Conservation (phyloP, 768 basidiomycete species). For the Termitomyces sp. region DNA sequence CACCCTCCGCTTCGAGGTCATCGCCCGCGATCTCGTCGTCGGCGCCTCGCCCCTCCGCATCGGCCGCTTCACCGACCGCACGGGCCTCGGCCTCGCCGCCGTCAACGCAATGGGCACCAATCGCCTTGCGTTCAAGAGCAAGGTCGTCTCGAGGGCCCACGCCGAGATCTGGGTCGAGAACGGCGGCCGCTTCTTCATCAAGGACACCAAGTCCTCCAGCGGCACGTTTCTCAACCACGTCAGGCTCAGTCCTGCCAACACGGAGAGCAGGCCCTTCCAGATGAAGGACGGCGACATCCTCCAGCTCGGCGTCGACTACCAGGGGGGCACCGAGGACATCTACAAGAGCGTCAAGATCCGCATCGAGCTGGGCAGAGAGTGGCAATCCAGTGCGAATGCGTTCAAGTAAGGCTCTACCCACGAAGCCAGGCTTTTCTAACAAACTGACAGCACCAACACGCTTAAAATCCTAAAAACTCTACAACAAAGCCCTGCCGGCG, state of each 20-base stretch:
- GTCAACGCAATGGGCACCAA: slow-evolving; percentile 66
- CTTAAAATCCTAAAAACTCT: slow-evolving; percentile 79
- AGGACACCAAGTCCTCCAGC: slow-evolving; percentile 83
- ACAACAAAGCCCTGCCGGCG: slow-evolving; percentile 13
- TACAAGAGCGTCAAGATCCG: slow-evolving; percentile 97
- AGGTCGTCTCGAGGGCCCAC: slow-evolving; percentile 91
- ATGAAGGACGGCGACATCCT: slow-evolving; percentile 92
- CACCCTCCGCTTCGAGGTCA: slow-evolving; percentile 88
- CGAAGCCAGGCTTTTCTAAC: not conserved
- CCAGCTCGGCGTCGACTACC: slow-evolving; percentile 96
- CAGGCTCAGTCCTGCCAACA: slow-evolving; percentile 75
- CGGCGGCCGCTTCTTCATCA: slow-evolving; percentile 73
- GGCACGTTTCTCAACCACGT: slow-evolving; percentile 97
- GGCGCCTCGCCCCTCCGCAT: slow-evolving; percentile 74
- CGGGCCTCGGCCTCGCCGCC: slow-evolving; percentile 57
- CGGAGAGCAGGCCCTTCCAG: slow-evolving; percentile 69
- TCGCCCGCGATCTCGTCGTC: slow-evolving; percentile 75
- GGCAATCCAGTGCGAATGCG: slow-evolving; percentile 83
- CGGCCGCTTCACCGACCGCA: slow-evolving; percentile 90
- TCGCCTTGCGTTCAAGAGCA: slow-evolving; percentile 92
- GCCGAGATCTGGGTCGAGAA: slow-evolving; percentile 88
- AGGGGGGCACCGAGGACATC: slow-evolving; percentile 94
- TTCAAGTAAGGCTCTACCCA: slow-evolving; percentile 61
- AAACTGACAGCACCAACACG: slow-evolving; percentile 43
- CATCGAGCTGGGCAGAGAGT: slow-evolving; percentile 83